Percentiles rank a stretch among this genome's conserved stretches.
These are phyloP conservation scores for Fistulinella prunicolor DNA, from an alignment of 768 basidiomycete species.

Conservation along the genomic window DNA sequence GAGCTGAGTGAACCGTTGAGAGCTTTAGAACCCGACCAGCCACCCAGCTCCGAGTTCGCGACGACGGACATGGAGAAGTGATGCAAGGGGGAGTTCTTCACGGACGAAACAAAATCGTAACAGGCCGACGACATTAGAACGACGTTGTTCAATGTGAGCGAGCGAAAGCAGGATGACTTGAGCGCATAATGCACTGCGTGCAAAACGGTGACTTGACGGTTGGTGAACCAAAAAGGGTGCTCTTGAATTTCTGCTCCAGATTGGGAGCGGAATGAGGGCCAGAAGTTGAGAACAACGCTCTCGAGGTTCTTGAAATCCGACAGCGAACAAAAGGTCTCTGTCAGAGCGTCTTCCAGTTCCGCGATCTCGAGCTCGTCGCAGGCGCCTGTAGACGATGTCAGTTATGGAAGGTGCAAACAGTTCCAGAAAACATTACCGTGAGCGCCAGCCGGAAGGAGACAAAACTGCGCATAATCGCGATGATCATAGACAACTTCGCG, in stretches of 20 bases:
- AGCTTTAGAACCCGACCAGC: conserved; percentile 32
- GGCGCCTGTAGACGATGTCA: conserved; percentile 8
- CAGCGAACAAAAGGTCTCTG: conserved; percentile 24
- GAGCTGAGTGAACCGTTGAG: conserved; percentile 26
- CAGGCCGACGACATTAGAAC: conserved; percentile 21
- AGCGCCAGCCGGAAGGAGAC: conserved; percentile 14
- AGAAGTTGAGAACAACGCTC: conserved; percentile 27
- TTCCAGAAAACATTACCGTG: conserved; percentile 7
- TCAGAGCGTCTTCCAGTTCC: conserved; percentile 30
- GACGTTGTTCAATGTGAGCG: conserved; percentile 26
- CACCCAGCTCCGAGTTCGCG: conserved; percentile 29
- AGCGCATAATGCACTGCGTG: conserved; percentile 25
- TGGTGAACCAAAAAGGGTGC: conserved; percentile 32
- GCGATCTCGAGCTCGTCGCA: conserved; percentile 31
- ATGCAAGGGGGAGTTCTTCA: conserved; percentile 25
- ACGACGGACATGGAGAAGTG: conserved; percentile 32
- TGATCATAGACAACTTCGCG: conserved; percentile 30
- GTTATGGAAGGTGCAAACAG: neutral
- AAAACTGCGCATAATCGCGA: conserved; percentile 25
- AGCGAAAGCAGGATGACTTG: conserved; percentile 18
- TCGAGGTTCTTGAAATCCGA: conserved; percentile 19
- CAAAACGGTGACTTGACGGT: conserved; percentile 24
- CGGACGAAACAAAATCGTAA: conserved; percentile 28
- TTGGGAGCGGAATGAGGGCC: conserved; percentile 30
- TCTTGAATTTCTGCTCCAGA: conserved; percentile 23